Percentiles rank a stretch among this genome's conserved stretches.
Conservation (phyloP, 208 protist genomes). For the Lotmaria passim region DNA sequence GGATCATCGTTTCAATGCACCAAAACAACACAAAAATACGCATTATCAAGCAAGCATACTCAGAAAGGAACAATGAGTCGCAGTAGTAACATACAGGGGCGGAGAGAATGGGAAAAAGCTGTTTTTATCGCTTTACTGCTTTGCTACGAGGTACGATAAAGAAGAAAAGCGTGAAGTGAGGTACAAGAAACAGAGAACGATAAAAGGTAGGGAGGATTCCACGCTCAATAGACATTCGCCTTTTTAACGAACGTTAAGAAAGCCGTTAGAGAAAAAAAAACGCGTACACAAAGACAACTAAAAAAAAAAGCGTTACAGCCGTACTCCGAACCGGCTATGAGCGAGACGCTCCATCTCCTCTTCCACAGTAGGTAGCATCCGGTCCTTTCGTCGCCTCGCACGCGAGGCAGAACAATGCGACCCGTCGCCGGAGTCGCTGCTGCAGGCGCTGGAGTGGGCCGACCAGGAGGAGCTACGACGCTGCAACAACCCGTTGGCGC, state of each 20-base stretch:
- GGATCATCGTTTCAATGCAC: too few species aligned
- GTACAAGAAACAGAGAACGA: too few species aligned
- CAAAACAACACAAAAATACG: too few species aligned
- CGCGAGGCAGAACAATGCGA: background rate
- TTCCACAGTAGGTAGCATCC: conserved; percentile 16
- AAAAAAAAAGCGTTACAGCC: background rate
- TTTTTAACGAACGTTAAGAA: background rate
- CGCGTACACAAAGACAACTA: background rate
- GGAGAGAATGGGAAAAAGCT: too few species aligned
- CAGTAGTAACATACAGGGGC: too few species aligned
- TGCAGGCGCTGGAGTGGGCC: conserved; percentile 15
- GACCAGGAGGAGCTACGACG: conserved; percentile 28
- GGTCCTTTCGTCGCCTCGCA: conserved; percentile 17
- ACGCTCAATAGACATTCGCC: too few species aligned
- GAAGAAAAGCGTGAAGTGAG: too few species aligned
- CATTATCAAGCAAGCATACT: too few species aligned
- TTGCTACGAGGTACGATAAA: too few species aligned
- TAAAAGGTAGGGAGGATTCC: too few species aligned
- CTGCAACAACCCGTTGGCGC: conserved; percentile 10
- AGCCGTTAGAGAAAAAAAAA: conserved; percentile 8
- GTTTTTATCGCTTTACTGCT: too few species aligned
- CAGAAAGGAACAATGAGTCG: too few species aligned
- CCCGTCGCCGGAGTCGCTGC: conserved; percentile 18
- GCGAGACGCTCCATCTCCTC: conserved; percentile 8
- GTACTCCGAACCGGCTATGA: background rate